phyloP scores from a whole-genome alignment of 108 stramenopile genomes.

The Schizochytrium sp. region DNA sequence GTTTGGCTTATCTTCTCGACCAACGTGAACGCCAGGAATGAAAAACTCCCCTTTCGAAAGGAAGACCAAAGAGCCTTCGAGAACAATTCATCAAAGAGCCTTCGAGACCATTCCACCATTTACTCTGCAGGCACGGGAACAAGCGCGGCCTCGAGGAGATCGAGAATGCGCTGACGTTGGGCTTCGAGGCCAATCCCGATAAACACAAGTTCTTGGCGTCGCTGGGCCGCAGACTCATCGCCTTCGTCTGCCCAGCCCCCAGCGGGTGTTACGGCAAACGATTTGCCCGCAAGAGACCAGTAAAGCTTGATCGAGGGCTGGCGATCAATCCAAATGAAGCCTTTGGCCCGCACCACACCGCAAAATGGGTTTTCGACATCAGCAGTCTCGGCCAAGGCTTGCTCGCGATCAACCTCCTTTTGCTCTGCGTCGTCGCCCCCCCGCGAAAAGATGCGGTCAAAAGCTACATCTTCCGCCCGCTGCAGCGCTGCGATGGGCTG shows the following conservation, averaged over 20 bases:
- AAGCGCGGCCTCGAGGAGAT: neutral
- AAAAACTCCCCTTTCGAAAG: no score
- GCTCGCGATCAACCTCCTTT: no score
- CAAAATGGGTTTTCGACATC: neutral
- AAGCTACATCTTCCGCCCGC: neutral
- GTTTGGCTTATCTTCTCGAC: no score
- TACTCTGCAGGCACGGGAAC: neutral
- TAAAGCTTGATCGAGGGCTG: neutral
- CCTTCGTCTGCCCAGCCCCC: neutral
- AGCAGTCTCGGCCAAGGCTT: no score
- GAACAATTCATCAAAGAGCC: no score
- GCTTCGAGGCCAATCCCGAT: neutral
- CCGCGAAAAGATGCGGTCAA: neutral
- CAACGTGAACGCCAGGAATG: no score
- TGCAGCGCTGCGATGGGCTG: neutral
- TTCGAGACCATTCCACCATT: no score
- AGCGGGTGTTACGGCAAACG: neutral
- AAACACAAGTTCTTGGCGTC: neutral
- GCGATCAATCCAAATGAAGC: neutral
- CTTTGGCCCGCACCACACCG: neutral
- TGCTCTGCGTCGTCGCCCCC: no score
- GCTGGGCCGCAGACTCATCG: no score
- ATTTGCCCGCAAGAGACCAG: conserved; percentile 6
- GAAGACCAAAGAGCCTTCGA: no score
- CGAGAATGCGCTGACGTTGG: neutral